Percentiles rank a stretch among this genome's conserved stretches.
These are phyloP conservation scores for Aspergillus sp. DNA, from an alignment of 2,329 filamentous ascomycete species.

Conservation along the genomic window DNA sequence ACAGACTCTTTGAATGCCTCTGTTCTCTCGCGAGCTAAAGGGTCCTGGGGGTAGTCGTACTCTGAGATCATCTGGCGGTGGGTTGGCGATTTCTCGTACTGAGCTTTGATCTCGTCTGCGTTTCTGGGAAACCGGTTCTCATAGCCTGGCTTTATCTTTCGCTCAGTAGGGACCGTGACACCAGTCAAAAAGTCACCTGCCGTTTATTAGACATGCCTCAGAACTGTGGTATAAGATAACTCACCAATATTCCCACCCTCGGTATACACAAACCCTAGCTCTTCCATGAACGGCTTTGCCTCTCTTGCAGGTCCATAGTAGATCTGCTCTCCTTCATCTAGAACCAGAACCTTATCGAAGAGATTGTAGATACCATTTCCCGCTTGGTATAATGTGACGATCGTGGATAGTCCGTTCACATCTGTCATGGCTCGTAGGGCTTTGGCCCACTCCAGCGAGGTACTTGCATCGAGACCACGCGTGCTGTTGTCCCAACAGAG, in stretches of 20 bases:
- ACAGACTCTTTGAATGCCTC: conserved; percentile 56
- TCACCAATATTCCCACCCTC: conserved; percentile 60
- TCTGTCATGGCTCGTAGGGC: conserved; percentile 64
- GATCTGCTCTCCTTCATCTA: conserved; percentile 65
- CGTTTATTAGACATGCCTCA: too few species aligned
- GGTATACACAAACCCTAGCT: conserved; percentile 62
- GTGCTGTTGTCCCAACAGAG: conserved; percentile 70
- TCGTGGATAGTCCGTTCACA: conserved; percentile 58
- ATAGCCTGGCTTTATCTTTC: conserved; percentile 44
- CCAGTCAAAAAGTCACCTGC: conserved; percentile 61
- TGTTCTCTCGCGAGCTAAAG: conserved; percentile 51
- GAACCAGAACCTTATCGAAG: conserved; percentile 69
- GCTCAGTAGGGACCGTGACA: conserved; percentile 58
- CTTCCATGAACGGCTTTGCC: conserved; percentile 65
- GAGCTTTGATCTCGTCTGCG: conserved; percentile 41
- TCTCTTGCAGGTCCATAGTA: conserved; percentile 62
- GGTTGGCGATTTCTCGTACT: conserved; percentile 56
- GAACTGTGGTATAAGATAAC: too few species aligned
- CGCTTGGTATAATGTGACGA: conserved; percentile 69
- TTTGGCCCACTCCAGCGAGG: conserved; percentile 61
- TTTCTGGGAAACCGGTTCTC: conserved; percentile 48
- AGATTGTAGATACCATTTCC: conserved; percentile 68
- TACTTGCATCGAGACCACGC: conserved; percentile 65
- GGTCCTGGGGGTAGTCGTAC: conserved; percentile 56
- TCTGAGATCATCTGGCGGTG: conserved; percentile 54